Evolutionary conservation across 176 grass and related monocot genomes (phyloP).

Genomic region (Oryza meridionalis): DNA sequence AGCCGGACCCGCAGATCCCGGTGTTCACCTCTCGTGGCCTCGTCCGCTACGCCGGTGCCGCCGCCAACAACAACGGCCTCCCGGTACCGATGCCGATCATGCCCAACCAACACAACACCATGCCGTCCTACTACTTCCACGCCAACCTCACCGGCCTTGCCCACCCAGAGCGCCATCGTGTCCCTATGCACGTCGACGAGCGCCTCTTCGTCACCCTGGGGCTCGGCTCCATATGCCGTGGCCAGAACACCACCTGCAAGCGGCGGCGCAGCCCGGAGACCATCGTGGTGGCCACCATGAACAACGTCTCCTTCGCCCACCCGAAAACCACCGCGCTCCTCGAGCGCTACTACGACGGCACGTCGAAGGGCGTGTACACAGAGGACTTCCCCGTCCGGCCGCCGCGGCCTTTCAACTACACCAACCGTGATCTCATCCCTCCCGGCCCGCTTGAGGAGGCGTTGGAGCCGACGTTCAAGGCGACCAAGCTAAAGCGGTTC

Average conservation of each 20-base stretch:
- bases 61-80: conserved; percentile 31
- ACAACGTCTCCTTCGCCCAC: conserved; percentile 59
- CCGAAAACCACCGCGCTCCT: conserved; percentile 34
- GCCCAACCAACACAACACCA: conserved; percentile 44
- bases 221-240: conserved; percentile 33
- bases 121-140: conserved; percentile 43
- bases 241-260: neutral
- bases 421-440: conserved; percentile 5
- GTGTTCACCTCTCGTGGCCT: conserved; percentile 25
- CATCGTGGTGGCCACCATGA: conserved; percentile 59
- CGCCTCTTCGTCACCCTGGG: conserved; percentile 38
- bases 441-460: neutral
- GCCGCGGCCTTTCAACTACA: conserved; percentile 61
- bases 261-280: neutral
- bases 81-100: conserved; percentile 24
- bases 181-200: conserved; percentile 39
- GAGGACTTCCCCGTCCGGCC: conserved; percentile 39
- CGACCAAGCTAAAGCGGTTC: conserved; percentile 51
- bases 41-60: conserved; percentile 20
- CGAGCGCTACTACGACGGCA: conserved; percentile 52
- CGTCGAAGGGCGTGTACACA: conserved; percentile 7
- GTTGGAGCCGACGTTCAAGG: conserved; percentile 41
- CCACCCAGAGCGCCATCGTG: neutral
- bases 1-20: conserved; percentile 37
- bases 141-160: conserved; percentile 29